A percentile compares a stretch with the other conserved stretches of the same genome.
Conservation (phyloP, 768 basidiomycete genomes). For the Paxillus rubicundulus region DNA sequence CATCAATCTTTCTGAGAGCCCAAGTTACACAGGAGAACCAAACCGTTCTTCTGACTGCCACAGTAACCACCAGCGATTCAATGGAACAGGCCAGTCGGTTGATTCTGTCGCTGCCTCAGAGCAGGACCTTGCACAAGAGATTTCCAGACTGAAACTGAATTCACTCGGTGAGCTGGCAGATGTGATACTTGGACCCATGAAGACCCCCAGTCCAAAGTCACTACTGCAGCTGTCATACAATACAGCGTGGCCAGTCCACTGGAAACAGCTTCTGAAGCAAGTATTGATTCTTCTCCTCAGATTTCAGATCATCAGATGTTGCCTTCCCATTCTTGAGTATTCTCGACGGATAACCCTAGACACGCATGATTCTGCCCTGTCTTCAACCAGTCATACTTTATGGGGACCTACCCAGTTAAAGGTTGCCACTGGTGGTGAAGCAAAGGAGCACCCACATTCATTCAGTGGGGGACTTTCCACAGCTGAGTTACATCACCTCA, state of each 20-base stretch:
- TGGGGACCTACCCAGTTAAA: constrained; percentile 55
- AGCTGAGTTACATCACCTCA: constrained; percentile 72
- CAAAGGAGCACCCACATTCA: constrained; percentile 77
- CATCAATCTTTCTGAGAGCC: constrained; percentile 30
- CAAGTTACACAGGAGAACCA: constrained; percentile 17
- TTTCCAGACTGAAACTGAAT: constrained; percentile 68
- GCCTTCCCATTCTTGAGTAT: constrained; percentile 72
- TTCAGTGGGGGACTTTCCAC: constrained; percentile 76
- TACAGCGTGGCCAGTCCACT: constrained; percentile 67
- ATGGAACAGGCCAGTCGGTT: constrained; percentile 57
- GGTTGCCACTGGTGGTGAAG: constrained; percentile 48
- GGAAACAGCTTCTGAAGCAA: constrained; percentile 69
- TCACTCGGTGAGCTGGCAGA: constrained; percentile 51
- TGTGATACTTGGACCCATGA: constrained; percentile 52
- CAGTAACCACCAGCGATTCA: constrained; percentile 59
- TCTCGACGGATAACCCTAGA: constrained; percentile 52
- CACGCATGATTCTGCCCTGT: constrained; percentile 54
- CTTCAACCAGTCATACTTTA: constrained; percentile 54
- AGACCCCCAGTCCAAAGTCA: constrained; percentile 65
- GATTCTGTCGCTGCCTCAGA: constrained; percentile 55
- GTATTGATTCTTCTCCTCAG: constrained; percentile 71
- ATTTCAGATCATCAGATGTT: constrained; percentile 63
- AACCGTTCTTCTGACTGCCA: constrained; percentile 39
- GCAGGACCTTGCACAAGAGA: constrained; percentile 74
- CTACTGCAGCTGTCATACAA: constrained; percentile 49